Percentiles rank a stretch among this genome's conserved stretches.
These are phyloP conservation scores for Pichia rugopelliculosa DNA, from an alignment of 805 yeast species.

Conservation along the genomic window DNA sequence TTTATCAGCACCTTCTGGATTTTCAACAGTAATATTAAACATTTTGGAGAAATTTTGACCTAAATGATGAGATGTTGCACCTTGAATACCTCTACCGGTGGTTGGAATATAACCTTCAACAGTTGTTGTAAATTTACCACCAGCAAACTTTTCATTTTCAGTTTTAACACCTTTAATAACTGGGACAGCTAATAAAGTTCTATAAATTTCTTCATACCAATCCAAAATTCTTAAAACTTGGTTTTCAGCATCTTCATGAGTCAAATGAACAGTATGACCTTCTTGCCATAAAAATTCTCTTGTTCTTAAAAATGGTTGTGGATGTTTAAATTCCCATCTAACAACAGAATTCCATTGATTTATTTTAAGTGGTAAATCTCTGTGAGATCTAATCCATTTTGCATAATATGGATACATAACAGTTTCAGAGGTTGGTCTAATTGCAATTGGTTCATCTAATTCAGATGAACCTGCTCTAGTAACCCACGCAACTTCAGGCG, in stretches of 20 bases:
- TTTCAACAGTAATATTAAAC: slow-evolving; percentile 94
- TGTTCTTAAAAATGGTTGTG: slow-evolving; percentile 97
- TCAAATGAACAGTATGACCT: slow-evolving; percentile 97
- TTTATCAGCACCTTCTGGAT: slow-evolving; percentile 82
- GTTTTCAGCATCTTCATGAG: slow-evolving; percentile 66
- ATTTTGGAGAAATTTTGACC: slow-evolving; percentile 98
- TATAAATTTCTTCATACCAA: slow-evolving; percentile 76
- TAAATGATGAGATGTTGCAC: slow-evolving; percentile 96
- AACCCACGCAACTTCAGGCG: slow-evolving; percentile 99
- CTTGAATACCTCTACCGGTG: slow-evolving; percentile 99
- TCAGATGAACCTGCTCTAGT: slow-evolving; percentile 93
- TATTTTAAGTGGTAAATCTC: slow-evolving; percentile 92
- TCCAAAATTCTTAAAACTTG: slow-evolving; percentile 87
- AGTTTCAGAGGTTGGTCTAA: slow-evolving; percentile 98
- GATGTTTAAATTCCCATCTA: slow-evolving; percentile 99
- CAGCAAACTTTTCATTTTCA: slow-evolving; percentile 97
- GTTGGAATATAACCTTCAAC: slow-evolving; percentile 96
- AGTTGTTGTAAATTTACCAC: slow-evolving; percentile 93
- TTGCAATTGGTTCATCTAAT: slow-evolving; percentile 96
- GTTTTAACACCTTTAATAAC: slow-evolving; percentile 93
- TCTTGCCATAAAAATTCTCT: slow-evolving; percentile 99
- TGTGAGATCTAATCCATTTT: slow-evolving; percentile 97
- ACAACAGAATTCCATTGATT: slow-evolving; percentile 99
- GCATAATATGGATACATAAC: slow-evolving; percentile 99
- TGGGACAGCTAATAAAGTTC: slow-evolving; percentile 94